Percentiles rank a stretch among this genome's conserved stretches.
Conservation (phyloP, 2,329 filamentous ascomycete genomes). For the Karstenula rhodostoma region DNA sequence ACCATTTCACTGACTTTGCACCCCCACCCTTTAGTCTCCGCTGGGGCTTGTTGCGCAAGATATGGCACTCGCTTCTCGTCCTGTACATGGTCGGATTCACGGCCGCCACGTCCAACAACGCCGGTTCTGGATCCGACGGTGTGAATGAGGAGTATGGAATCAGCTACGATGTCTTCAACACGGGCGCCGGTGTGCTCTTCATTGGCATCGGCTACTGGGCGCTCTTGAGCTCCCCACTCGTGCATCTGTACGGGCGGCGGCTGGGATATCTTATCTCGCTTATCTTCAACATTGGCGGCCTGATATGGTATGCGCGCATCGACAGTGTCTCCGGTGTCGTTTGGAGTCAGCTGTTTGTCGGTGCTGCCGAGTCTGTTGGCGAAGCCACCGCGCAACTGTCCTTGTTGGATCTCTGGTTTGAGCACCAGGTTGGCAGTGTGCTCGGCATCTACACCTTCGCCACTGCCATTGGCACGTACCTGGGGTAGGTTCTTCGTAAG, state of each 20-base stretch:
- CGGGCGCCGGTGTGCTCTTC: slow-evolving; percentile 28
- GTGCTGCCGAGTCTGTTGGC: slow-evolving; percentile 27
- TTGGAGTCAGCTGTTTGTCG: slow-evolving; percentile 32
- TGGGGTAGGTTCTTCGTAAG: slow-evolving; percentile 15
- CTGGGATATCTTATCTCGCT: slow-evolving; percentile 29
- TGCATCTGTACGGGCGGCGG: slow-evolving; percentile 29
- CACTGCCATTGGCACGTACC: slow-evolving; percentile 28
- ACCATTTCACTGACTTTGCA: too few relatives aligned
- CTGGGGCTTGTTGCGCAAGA: slow-evolving; percentile 58
- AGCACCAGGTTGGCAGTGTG: slow-evolving; percentile 30
- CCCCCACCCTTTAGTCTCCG: too few relatives aligned
- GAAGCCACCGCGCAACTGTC: slow-evolving; percentile 29
- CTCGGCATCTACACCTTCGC: slow-evolving; percentile 29
- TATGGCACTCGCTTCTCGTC: slow-evolving; percentile 29
- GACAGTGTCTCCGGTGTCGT: slow-evolving; percentile 25
- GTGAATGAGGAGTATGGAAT: slow-evolving; percentile 30
- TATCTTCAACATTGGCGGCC: slow-evolving; percentile 28
- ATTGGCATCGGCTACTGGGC: slow-evolving; percentile 31
- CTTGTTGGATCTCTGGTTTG: slow-evolving; percentile 29
- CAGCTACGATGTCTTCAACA: slow-evolving; percentile 31
- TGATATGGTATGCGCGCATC: slow-evolving; percentile 31
- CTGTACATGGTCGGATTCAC: slow-evolving; percentile 29
- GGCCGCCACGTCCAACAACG: slow-evolving; percentile 31
- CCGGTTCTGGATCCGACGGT: slow-evolving; percentile 29
- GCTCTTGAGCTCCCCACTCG: slow-evolving; percentile 27